Percentiles rank a stretch among this genome's conserved stretches.
These are phyloP conservation scores for Solanum chmielewskii DNA, from an alignment of 257 asterid species.

Conservation along the genomic window DNA sequence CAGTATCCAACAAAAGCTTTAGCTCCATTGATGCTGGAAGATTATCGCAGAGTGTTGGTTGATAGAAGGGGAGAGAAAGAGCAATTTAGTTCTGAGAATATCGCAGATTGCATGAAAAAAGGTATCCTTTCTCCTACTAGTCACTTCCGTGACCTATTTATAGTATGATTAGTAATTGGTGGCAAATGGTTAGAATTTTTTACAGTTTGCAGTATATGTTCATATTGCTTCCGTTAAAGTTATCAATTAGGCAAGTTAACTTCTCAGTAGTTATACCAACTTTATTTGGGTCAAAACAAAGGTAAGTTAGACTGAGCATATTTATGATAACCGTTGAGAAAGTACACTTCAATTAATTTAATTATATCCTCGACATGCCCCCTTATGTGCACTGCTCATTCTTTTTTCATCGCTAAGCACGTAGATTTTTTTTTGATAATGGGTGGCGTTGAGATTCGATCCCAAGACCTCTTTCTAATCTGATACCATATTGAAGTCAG, in stretches of 20 bases:
- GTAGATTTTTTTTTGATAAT: background rate
- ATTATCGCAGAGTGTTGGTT: slow-evolving; percentile 73
- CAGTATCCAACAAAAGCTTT: slow-evolving; percentile 97
- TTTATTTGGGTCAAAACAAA: background rate
- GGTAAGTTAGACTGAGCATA: background rate
- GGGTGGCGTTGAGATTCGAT: background rate
- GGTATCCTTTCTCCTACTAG: slow-evolving; percentile 22
- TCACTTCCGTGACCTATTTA: background rate
- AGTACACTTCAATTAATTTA: background rate
- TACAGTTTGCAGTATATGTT: background rate
- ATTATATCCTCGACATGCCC: background rate
- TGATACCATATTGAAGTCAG: background rate
- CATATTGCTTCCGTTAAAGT: background rate
- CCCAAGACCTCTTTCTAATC: background rate
- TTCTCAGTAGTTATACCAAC: background rate
- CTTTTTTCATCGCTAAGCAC: background rate
- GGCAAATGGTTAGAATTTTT: background rate
- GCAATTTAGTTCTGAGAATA: slow-evolving; percentile 63
- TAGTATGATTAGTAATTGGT: background rate
- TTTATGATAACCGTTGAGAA: background rate
- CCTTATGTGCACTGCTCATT: background rate
- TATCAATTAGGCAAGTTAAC: background rate
- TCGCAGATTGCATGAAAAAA: slow-evolving; percentile 69
- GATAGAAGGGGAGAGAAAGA: slow-evolving; percentile 81
- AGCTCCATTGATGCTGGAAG: slow-evolving; percentile 85